Evolutionary conservation across 1,139 yeast genomes (phyloP).

Genomic region (Blastobotrys arbuscula): DNA sequence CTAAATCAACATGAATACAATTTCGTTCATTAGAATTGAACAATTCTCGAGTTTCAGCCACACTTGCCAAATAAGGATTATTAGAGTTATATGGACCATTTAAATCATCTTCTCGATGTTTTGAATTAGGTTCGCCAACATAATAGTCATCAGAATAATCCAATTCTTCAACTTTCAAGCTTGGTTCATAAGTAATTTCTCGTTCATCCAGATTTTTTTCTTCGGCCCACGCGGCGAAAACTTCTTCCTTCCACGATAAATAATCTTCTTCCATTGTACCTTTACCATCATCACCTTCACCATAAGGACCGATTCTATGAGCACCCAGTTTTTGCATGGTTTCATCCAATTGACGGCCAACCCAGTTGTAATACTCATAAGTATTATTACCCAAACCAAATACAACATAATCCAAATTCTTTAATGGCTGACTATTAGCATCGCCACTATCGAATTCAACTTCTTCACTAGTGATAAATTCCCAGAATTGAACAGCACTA

Average conservation of each 20-base stretch:
- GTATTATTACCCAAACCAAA: conserved; percentile 94
- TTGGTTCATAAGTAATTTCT: conserved; percentile 73
- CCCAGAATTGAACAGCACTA: conserved; percentile 69
- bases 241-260: conserved; percentile 81
- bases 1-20: conserved; percentile 90
- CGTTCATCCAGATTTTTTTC: conserved; percentile 66
- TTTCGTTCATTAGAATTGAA: conserved; percentile 62
- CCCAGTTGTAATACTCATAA: conserved; percentile 83
- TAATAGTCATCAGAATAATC: conserved; percentile 47
- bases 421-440: conserved; percentile 56
- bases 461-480: conserved; percentile 33
- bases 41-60: conserved; percentile 58
- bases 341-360: conserved; percentile 57
- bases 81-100: conserved; percentile 79
- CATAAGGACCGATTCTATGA: conserved; percentile 60
- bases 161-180: conserved; percentile 44
- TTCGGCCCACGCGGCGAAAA: conserved; percentile 61
- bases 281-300: conserved; percentile 92
- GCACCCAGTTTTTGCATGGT: conserved; percentile 62
- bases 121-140: conserved; percentile 76
- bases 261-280: conserved; percentile 96
- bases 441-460: conserved; percentile 34
- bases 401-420: conserved; percentile 61
- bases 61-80: conserved; percentile 79
- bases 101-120: conserved; percentile 48